Evolutionary conservation across 345 rosid species (phyloP).

Genomic region (Brassica carinata): DNA sequence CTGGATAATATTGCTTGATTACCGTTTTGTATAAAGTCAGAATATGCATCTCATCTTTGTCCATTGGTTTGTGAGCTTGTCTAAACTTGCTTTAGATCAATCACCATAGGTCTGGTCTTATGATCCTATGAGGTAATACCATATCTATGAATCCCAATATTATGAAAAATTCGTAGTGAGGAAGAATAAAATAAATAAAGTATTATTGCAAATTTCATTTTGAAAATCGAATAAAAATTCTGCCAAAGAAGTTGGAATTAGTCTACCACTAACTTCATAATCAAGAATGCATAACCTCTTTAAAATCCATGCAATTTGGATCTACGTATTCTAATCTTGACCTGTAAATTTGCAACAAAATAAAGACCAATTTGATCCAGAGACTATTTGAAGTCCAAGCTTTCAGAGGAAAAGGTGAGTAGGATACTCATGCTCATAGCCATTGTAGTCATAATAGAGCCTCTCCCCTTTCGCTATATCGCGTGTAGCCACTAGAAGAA

Average conservation of each 20-base stretch:
- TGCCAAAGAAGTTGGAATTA: background rate
- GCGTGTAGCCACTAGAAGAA: conserved; percentile 83
- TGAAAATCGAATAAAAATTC: background rate
- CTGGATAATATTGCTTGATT: background rate
- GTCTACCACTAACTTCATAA: conserved; percentile 18
- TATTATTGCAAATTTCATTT: conserved; percentile 8
- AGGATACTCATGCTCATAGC: conserved; percentile 91
- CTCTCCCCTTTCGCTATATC: conserved; percentile 86
- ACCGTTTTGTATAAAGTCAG: background rate
- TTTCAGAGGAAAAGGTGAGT: conserved; percentile 85
- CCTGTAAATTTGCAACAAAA: conserved; percentile 27
- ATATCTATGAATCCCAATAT: background rate
- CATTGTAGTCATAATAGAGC: conserved; percentile 95
- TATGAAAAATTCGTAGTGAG: conserved; percentile 1
- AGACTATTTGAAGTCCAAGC: conserved; percentile 1
- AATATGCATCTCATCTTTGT: background rate
- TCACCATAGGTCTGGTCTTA: background rate
- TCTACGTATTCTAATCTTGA: conserved; percentile 22
- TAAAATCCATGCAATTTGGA: conserved; percentile 17
- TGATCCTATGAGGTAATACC: background rate
- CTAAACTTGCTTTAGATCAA: background rate
- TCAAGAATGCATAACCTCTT: conserved; percentile 29
- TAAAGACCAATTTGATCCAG: conserved; percentile 11
- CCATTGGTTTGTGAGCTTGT: background rate
- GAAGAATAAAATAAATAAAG: background rate